Evolutionary conservation across 768 basidiomycete species (phyloP), one percentile per base, ranked within the genome.

Genomic region (Suillus plorans): DNA sequence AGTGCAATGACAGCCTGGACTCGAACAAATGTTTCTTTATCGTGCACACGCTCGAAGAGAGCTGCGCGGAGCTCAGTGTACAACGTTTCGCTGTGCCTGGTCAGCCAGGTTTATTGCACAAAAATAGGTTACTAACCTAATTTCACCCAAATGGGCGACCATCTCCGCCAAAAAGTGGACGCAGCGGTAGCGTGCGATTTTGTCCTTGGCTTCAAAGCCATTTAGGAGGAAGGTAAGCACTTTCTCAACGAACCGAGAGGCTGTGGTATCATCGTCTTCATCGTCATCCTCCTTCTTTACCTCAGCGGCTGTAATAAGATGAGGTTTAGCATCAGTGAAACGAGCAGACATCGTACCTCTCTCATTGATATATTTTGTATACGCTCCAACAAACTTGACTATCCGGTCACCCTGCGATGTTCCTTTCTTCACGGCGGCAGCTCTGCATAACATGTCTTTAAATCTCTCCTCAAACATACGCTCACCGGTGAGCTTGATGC

Each of bases 141-240:
- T 84, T 77, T 90, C 90, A 8, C 93, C 93, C 0, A 97, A 79
- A 63, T 89, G 85, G 0, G 86, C 84, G 14, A 97, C 86, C 83
- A 95, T 89, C 69, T 91, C 89, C 0, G 90, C 86, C 16, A 93
- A 83, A n/a, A 88, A 78, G 61, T 91, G 89, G 2, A 92, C 80
- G 39, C 88, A 88, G 22, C 96, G 87, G 72, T 88, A 97, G 6
- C 96, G 85, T 45, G 93, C 88, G 50, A 81, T 82, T 78, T 96
- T 98, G 78, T 97, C 94, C 74, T 95, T 97, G 4, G 94, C 89
- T 20, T 80, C 69, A 75, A 94, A 94, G 4, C 94, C 95, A 64
- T 83, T 83, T 65, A 95, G 78, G 36, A 97, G 82, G 71, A 88
- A 93, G 57, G 84, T 84, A 50, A 95, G 79, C 9, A 95, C 78